phyloP scores from a whole-genome alignment of 2,329 filamentous ascomycete genomes.

The Colletotrichum chrysophilum region DNA sequence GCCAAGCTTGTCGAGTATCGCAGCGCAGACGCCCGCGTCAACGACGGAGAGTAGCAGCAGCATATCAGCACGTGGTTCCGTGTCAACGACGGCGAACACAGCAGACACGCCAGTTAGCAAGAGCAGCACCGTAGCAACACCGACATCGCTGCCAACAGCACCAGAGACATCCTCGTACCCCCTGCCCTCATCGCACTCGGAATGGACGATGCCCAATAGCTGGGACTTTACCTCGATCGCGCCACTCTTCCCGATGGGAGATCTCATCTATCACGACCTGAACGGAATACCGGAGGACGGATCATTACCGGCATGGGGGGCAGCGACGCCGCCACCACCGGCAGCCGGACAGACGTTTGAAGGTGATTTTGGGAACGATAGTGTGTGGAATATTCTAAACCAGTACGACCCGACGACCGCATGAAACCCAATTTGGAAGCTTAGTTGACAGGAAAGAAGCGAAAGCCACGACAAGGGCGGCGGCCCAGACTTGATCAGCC shows the following conservation, averaged over 20 bases:
- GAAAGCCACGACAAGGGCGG: neutral
- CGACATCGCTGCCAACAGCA: conserved; percentile 22
- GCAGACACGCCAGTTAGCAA: conserved; percentile 21
- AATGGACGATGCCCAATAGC: conserved; percentile 46
- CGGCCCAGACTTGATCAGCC: neutral
- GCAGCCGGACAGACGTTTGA: conserved; percentile 50
- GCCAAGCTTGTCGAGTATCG: conserved; percentile 13
- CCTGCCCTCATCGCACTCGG: conserved; percentile 10
- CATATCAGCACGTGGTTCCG: conserved; percentile 15
- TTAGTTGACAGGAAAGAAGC: neutral
- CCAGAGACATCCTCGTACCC: conserved; percentile 28
- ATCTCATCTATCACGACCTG: conserved; percentile 63
- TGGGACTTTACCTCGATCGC: conserved; percentile 58
- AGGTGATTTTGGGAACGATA: conserved; percentile 59
- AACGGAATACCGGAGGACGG: conserved; percentile 42
- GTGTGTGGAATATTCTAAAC: conserved; percentile 62
- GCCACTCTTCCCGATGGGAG: conserved; percentile 61
- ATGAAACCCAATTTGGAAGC: neutral
- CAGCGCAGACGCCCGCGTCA: conserved; percentile 19
- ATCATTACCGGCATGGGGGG: conserved; percentile 26
- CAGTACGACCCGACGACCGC: conserved; percentile 40
- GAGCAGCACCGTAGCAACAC: conserved; percentile 16
- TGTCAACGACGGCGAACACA: conserved; percentile 13
- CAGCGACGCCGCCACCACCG: conserved; percentile 23
- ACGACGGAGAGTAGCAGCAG: conserved; percentile 20